Conservation (phyloP, 2,329 filamentous ascomycete genomes). For the Coniochaeta sp. region DNA sequence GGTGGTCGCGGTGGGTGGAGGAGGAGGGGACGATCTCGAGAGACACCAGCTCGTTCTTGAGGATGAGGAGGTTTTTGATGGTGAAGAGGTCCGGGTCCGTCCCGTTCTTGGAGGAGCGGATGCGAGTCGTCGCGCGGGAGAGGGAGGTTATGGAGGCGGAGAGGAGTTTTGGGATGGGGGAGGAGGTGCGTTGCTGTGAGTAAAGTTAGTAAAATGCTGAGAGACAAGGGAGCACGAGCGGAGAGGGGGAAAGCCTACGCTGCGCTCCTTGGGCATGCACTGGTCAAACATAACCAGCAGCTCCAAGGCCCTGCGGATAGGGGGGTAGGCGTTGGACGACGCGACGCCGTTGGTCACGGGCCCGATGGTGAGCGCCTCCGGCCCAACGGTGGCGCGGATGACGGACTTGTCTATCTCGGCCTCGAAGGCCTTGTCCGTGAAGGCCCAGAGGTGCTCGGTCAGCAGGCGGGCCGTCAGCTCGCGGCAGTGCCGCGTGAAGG, state of each 20-base stretch:
- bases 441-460: slow-evolving; percentile 50
- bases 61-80: slow-evolving; percentile 85
- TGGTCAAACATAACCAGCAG: slow-evolving; percentile 56
- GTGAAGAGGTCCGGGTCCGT: slow-evolving; percentile 84
- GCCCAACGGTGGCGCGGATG: slow-evolving; percentile 37
- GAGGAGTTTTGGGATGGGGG: slow-evolving; percentile 64
- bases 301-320: slow-evolving; percentile 51
- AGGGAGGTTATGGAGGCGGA: slow-evolving; percentile 84
- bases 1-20: slow-evolving; percentile 26
- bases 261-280: slow-evolving; percentile 57
- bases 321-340: slow-evolving; percentile 50
- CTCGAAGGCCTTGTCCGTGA: slow-evolving; percentile 48
- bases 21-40: slow-evolving; percentile 79
- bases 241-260: slow-evolving; percentile 33
- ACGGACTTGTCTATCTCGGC: slow-evolving; percentile 49
- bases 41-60: slow-evolving; percentile 93
- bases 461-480: slow-evolving; percentile 50
- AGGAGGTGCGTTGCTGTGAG: slow-evolving; percentile 42
- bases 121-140: slow-evolving; percentile 64
- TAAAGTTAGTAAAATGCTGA: slow-evolving; percentile 14
- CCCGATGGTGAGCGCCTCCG: slow-evolving; percentile 42
- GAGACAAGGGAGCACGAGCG: neutral
- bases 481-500: slow-evolving; percentile 45
- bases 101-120: slow-evolving; percentile 53
- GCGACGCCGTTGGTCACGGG: slow-evolving; percentile 40